phyloP scores from a whole-genome alignment of 345 rosid genomes.

The Pistacia vera region DNA sequence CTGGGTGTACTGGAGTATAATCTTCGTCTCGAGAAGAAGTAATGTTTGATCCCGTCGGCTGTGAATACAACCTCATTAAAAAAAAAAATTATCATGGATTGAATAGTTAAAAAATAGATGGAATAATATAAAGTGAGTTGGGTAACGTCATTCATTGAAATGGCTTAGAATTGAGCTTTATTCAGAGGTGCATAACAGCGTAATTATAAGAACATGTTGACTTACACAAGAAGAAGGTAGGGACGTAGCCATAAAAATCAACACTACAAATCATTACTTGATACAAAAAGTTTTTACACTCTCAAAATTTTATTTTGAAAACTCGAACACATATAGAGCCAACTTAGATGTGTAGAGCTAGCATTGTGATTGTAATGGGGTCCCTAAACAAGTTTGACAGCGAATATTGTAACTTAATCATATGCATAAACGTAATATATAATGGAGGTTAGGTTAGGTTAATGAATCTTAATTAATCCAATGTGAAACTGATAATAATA shows the following conservation, averaged over 20 bases:
- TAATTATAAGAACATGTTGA: neutral
- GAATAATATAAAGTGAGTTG: no score
- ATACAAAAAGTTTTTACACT: neutral
- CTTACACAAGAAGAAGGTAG: constrained; percentile 11
- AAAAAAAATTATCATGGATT: no score
- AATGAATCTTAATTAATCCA: constrained; percentile 6
- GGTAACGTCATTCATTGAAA: no score
- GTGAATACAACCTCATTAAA: no score
- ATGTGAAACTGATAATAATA: constrained; percentile 17
- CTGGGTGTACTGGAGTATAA: no score
- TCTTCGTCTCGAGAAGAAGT: no score
- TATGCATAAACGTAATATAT: no score
- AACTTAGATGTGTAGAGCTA: neutral
- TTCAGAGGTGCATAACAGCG: no score
- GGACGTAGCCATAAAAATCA: neutral
- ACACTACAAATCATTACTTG: neutral
- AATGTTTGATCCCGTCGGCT: no score
- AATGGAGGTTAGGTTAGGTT: no score
- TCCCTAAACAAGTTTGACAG: constrained; percentile 17
- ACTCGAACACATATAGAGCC: neutral
- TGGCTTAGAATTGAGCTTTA: no score
- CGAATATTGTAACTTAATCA: neutral
- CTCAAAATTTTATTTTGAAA: neutral
- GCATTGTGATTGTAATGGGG: constrained; percentile 1
- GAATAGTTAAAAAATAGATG: no score